phyloP scores from a whole-genome alignment of 2,329 filamentous ascomycete genomes.

The Ceratocystis colombiana region DNA sequence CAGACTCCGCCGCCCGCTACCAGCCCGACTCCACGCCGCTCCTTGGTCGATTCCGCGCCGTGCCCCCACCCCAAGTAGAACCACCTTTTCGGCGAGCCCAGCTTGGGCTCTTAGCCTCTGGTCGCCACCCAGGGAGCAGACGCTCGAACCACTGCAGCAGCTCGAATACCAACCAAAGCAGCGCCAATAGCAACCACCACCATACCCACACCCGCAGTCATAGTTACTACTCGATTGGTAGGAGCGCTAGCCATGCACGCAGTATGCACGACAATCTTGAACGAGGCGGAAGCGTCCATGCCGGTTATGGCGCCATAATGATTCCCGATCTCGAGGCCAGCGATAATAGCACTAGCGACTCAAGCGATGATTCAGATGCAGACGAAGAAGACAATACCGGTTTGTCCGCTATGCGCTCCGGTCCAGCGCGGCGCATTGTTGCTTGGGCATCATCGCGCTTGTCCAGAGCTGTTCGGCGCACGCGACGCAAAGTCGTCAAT shows the following conservation, averaged over 20 bases:
- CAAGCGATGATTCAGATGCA: slow-evolving; percentile 28
- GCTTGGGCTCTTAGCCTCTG: slow-evolving; percentile 21
- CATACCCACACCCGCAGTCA: slow-evolving; percentile 27
- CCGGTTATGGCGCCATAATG: slow-evolving; percentile 47
- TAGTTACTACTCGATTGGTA: slow-evolving; percentile 33
- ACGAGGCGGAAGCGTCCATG: slow-evolving; percentile 43
- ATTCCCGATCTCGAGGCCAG: slow-evolving; percentile 35
- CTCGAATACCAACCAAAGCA: slow-evolving; percentile 25
- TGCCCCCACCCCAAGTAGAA: slow-evolving; percentile 37
- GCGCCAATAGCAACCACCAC: slow-evolving; percentile 26
- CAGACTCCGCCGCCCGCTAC: slow-evolving; percentile 45
- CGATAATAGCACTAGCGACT: slow-evolving; percentile 30
- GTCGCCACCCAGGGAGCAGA: slow-evolving; percentile 20
- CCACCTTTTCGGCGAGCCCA: slow-evolving; percentile 23
- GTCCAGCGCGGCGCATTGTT: background rate
- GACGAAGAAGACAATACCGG: slow-evolving; percentile 23
- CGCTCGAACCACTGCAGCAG: background rate
- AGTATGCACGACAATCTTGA: slow-evolving; percentile 4
- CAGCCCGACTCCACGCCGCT: slow-evolving; percentile 49
- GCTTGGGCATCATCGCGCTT: slow-evolving; percentile 27
- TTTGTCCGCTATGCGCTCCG: background rate
- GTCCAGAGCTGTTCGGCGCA: slow-evolving; percentile 27
- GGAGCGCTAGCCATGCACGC: slow-evolving; percentile 33
- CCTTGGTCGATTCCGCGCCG: slow-evolving; percentile 55
- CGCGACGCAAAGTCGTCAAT: slow-evolving; percentile 37